These are phyloP conservation scores for Aspergillus sp. DNA, from an alignment of 2,329 filamentous ascomycete genomes.

Conservation along the genomic window DNA sequence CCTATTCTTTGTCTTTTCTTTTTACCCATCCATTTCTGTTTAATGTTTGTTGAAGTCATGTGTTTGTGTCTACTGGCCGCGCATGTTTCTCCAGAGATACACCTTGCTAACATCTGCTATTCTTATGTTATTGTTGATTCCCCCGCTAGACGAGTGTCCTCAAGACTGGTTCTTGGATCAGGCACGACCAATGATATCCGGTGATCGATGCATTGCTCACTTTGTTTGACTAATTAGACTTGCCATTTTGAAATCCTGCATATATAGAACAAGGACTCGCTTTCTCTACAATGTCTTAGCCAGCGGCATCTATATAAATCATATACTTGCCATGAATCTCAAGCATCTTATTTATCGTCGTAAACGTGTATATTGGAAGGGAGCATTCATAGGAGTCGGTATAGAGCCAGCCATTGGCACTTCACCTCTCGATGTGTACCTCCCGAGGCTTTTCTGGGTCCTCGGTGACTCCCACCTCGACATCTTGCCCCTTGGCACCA, in stretches of 20 bases:
- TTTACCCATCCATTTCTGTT: not conserved
- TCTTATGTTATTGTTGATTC: not conserved
- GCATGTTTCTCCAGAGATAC: slow-evolving; percentile 6
- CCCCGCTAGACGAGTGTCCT: not conserved
- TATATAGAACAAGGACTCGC: not conserved
- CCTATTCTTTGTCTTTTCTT: not conserved
- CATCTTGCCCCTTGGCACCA: slow-evolving; percentile 20
- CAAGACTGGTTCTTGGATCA: slow-evolving; percentile 14
- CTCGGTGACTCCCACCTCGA: slow-evolving; percentile 10
- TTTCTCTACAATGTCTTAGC: not conserved
- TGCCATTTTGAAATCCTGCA: slow-evolving; percentile 1
- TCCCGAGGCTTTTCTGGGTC: slow-evolving; percentile 7
- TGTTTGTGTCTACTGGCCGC: not conserved
- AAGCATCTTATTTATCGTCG: not conserved
- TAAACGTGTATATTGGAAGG: not conserved
- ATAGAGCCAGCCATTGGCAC: not conserved
- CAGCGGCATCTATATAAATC: not conserved
- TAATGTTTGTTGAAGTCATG: slow-evolving; percentile 6
- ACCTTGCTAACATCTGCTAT: not conserved
- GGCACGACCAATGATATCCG: slow-evolving; percentile 8
- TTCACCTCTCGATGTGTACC: slow-evolving; percentile 14
- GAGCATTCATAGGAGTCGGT: not conserved
- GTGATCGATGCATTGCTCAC: slow-evolving; percentile 8
- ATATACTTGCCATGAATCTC: not conserved
- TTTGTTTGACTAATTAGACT: slow-evolving; percentile 14